Evolutionary conservation across 2,329 filamentous ascomycete species (phyloP).

Genomic region (Aspergillus flavus): DNA sequence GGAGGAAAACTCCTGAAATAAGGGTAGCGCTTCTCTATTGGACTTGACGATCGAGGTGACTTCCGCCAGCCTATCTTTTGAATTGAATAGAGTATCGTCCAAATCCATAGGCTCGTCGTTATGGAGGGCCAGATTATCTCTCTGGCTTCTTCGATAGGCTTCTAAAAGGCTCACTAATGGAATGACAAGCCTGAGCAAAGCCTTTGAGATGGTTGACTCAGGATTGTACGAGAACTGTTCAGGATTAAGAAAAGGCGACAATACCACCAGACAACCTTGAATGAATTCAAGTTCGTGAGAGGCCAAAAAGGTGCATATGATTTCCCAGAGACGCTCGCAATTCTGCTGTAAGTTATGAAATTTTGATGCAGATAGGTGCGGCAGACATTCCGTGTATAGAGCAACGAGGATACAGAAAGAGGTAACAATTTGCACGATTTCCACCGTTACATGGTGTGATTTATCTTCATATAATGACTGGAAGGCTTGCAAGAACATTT

Average conservation of each 20-base stretch:
- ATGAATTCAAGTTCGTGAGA: conserved; percentile 30
- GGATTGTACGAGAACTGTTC: conserved; percentile 20
- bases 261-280: conserved; percentile 34
- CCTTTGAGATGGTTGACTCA: conserved; percentile 23
- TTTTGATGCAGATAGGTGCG: conserved; percentile 34
- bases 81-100: conserved; percentile 39
- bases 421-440: conserved; percentile 53
- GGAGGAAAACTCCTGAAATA: conserved; percentile 36
- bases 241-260: conserved; percentile 37
- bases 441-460: conserved; percentile 50
- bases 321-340: conserved; percentile 35
- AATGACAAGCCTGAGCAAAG: conserved; percentile 29
- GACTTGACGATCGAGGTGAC: conserved; percentile 28
- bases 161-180: conserved; percentile 38
- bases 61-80: conserved; percentile 25
- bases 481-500: conserved; percentile 50
- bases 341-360: conserved; percentile 31
- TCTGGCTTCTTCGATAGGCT: conserved; percentile 25
- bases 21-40: conserved; percentile 35
- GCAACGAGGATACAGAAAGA: conserved; percentile 51
- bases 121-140: conserved; percentile 11
- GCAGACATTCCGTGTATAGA: conserved; percentile 40
- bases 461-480: conserved; percentile 44
- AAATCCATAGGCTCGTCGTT: conserved; percentile 46
- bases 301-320: conserved; percentile 37